Evolutionary conservation across 805 yeast genomes (phyloP), one percentile per base, ranked within the genome.

Genomic region (Naumovozyma baii): DNA sequence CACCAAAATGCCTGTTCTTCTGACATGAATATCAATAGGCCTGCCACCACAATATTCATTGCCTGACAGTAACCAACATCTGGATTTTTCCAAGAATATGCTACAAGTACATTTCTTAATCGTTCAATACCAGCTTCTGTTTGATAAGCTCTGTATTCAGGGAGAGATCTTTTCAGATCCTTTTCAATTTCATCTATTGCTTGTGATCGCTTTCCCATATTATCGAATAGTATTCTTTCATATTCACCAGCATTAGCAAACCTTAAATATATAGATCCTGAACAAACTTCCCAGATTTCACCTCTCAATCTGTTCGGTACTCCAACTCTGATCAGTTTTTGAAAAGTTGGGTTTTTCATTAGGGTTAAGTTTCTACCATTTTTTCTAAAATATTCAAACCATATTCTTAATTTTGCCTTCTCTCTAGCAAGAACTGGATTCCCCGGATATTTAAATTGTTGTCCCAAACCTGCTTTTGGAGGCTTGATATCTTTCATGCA

Each of bases 1-100:
- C 90, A 76, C 97, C 97, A 92, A 55, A 86, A 92, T 0, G 96
- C 97, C 61, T 92, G 97, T 48, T 90, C 98, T 60, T 92, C 99
- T 7, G 94, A 82, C 82, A 85, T 87, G 58, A 78, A 83, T 31
- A 82, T 82, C 43, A 83, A 63, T 39, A 83, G 59, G 0, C 85
- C 88, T 1, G 94, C 94, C 2, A 76, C 78, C 7, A 83, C 87
- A 38, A 92, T 92, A 57, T 92, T 92, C 98, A 94, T 92, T 1
- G 97, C 98, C 61, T 92, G 98, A 59, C 99, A 92, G 60, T 92
- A 92, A 0, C 99, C 99, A 18, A 92, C 85, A 32, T 90, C 95
- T 0, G 95, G 96, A 57, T 88, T 87, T 48, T 83, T 84, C 96
- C 97, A 92, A 0, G 96, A 84, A 55, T 88, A 92, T 0, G 96